A percentile compares a stretch with the other conserved stretches of the same genome.
Evolutionary conservation across 1,284 basidiomycete species (phyloP).

Genomic region (Rhodotorula sp.): DNA sequence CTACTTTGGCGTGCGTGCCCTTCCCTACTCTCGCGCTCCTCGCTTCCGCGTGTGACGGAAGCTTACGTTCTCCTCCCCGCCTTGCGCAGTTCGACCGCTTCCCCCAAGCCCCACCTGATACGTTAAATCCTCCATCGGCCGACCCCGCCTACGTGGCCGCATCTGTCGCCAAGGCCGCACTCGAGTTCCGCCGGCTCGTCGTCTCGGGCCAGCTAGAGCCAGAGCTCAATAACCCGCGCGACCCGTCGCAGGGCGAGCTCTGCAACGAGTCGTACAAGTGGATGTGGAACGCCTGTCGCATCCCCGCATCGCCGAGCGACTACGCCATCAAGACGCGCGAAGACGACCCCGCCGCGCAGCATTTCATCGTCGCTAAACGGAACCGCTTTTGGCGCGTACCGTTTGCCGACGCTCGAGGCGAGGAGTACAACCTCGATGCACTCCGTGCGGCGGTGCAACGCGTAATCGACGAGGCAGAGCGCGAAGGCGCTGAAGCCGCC

Average conservation of each 20-base stretch:
- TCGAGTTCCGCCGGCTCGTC: conserved; percentile 70
- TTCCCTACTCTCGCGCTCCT: not conserved
- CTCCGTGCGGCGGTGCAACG: conserved; percentile 72
- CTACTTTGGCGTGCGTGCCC: conserved; percentile 28
- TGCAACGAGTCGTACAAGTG: conserved; percentile 89
- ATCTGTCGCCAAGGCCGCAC: conserved; percentile 65
- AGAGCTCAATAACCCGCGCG: conserved; percentile 54
- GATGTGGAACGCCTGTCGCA: conserved; percentile 87
- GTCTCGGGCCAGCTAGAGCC: conserved; percentile 68
- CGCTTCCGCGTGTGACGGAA: not conserved
- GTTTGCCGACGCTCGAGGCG: conserved; percentile 56
- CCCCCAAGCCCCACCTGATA: conserved; percentile 33
- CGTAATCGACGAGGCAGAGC: conserved; percentile 63
- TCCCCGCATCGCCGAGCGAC: conserved; percentile 74
- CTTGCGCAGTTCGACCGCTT: conserved; percentile 39
- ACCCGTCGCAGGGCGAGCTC: conserved; percentile 64
- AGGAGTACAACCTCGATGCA: conserved; percentile 67
- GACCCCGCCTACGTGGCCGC: conserved; percentile 70
- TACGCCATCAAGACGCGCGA: conserved; percentile 72
- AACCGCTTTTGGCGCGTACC: conserved; percentile 77
- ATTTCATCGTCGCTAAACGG: conserved; percentile 74
- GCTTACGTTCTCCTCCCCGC: not conserved
- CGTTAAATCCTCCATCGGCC: conserved; percentile 55
- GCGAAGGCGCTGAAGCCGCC: conserved; percentile 57
- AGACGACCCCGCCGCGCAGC: conserved; percentile 66